These are phyloP conservation scores for Lactarius deliciosus DNA, from an alignment of 768 basidiomycete species.

Conservation along the genomic window DNA sequence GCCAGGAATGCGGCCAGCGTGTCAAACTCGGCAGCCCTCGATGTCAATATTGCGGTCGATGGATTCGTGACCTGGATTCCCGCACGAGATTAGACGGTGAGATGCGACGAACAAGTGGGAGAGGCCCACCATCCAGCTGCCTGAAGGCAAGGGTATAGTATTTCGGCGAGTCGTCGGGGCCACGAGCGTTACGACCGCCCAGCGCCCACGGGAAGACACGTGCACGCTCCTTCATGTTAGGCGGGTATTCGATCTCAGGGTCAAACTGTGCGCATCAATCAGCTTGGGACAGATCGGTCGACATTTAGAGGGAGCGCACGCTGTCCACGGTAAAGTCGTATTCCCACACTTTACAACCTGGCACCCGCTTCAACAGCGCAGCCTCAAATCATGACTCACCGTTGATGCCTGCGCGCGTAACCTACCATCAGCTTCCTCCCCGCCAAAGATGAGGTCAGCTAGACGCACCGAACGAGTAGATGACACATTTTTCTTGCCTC, in stretches of 20 bases:
- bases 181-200: constrained; percentile 46
- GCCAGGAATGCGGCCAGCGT: constrained; percentile 48
- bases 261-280: constrained; percentile 37
- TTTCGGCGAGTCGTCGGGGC: constrained; percentile 45
- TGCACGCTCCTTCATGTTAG: constrained; percentile 37
- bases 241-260: constrained; percentile 42
- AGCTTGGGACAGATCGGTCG: not conserved
- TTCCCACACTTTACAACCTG: too few relatives aligned
- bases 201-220: constrained; percentile 45
- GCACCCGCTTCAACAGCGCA: too few relatives aligned
- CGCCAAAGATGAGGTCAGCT: too few relatives aligned
- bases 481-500: constrained; percentile 47
- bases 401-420: too few relatives aligned
- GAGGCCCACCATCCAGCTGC: constrained; percentile 53
- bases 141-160: constrained; percentile 67
- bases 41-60: constrained; percentile 75
- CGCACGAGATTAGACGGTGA: not conserved
- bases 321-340: too few relatives aligned
- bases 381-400: too few relatives aligned
- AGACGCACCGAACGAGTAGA: constrained; percentile 49
- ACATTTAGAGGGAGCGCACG: not conserved
- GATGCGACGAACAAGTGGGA: not conserved
- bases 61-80: constrained; percentile 52
- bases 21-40: constrained; percentile 64
- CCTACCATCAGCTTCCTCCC: too few relatives aligned